Base-by-base conservation (phyloP, 2,329 filamentous ascomycete genomes). In the Blastomyces parvus region DNA sequence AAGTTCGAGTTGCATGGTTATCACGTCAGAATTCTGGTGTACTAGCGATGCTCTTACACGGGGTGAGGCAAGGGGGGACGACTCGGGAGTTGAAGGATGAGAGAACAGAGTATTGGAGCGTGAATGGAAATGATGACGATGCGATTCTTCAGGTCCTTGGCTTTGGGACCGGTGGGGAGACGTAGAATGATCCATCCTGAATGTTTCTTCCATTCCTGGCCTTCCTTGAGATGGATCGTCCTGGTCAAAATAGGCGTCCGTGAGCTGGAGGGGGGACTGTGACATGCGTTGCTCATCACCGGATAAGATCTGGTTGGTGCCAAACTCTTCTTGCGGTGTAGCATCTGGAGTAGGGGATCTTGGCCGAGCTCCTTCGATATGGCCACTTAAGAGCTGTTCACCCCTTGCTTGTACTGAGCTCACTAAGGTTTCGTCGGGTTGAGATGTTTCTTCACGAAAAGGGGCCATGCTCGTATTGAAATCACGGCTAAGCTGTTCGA, bases 1-100 rank as follows among this genome's bases (percentile, higher is more conserved):
- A 9, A 79, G 66, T 60, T 78, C 76, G 48, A 79, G 65, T 59
- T 79, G 76, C 76, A 78, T 78, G 3, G 77, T 78, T 57, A 78
- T 77, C 2, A 77, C 70, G 63, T 78, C 76, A 0, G 77, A 74
- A 61, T 76, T 76, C 56, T 77, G 75, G 64, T 78, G 76, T 22
- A 78, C 74, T 30, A 79, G 67, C 0, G 76, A 78, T 36, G 77
- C 76, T 58, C 77, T 70, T 25, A 79, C 74, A 6, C 72, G 75
- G 57, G 77, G 77, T 4, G 77, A 79, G 7, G 72, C 72, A 36
- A 74, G 74, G 19, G 75, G 75, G 11, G 76, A 77, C n/a, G 75
- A 74, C 52, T 72, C 72, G 8, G 76, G 73, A 48, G 75, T 78
- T 25, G 75, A 75, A 50, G 73, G 70, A 9, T 67, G 75, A 48